phyloP scores from a whole-genome alignment of 345 rosid species.

The Rubroshorea leprosula region DNA sequence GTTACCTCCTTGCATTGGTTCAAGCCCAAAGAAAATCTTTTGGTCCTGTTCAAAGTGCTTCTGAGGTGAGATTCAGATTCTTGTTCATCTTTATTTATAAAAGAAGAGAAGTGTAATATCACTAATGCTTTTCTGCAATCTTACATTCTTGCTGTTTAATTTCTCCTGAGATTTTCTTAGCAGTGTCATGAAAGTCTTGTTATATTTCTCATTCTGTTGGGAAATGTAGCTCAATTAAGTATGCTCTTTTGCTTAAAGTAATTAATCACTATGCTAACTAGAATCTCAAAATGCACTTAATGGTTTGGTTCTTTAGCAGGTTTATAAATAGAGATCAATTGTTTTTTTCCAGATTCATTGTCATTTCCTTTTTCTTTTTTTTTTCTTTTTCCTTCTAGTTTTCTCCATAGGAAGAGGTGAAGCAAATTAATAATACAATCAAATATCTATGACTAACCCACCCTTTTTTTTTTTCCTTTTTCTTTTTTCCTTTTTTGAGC shows the following conservation, averaged over 20 bases:
- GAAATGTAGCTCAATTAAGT: neutral
- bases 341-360: no score
- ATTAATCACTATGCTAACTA: neutral
- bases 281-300: neutral
- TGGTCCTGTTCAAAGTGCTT: constrained; percentile 49
- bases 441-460: no score
- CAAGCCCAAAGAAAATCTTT: constrained; percentile 86
- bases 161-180: neutral
- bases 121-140: neutral
- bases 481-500: no score
- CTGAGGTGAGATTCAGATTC: constrained; percentile 45
- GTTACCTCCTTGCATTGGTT: constrained; percentile 83
- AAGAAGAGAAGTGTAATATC: neutral
- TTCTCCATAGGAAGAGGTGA: no score
- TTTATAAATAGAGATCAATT: neutral
- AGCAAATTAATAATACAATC: no score
- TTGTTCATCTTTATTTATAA: constrained; percentile 3
- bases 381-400: no score
- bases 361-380: no score
- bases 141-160: neutral
- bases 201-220: neutral
- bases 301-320: neutral
- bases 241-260: constrained; percentile 5
- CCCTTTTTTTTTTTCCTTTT: no score
- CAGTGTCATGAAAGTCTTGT: constrained; percentile 1